Base-by-base conservation (phyloP, 2,329 filamentous ascomycete species). In the Cadophora luteo-olivacea region DNA sequence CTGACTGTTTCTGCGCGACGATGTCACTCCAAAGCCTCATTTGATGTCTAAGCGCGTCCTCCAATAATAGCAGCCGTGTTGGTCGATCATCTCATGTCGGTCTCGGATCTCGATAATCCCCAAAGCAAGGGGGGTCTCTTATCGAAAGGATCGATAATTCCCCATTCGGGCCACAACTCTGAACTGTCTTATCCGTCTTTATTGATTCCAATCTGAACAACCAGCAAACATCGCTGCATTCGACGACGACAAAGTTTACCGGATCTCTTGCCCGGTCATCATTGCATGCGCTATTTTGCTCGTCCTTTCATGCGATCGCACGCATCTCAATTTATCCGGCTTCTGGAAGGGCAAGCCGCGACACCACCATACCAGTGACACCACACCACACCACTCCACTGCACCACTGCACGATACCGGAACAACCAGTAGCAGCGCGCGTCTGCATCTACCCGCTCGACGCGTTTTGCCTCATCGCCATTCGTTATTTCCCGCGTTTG, bases 381-480 rank as follows among this genome's bases (percentile, higher is more conserved):
- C n/a, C n/a, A n/a, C n/a, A n/a, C n/a, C n/a, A n/a, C n/a, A n/a
- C n/a, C n/a, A n/a, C n/a, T n/a, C n/a, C 29, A 29, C 29, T 29
- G 29, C 29, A 29, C 29, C 51, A 29, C 51, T 19, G 29, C 52
- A 55, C 25, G 24, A n/a, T 19, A 29, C 52, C 29, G 52, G 25
- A 38, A 32, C 16, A 58, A 52, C 63, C 36, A 65, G 52, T 60
- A 48, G 38, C n/a, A 49, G 49, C 63, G 29, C 63, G 62, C 62
- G 25, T 65, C 62, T 55, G 62, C 62, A 64, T 29, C 62, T 65
- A 60, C 54, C 63, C 54, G 41, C 54, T 51, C 63, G 33, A 52
- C 52, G 61, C 52, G 55, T 54, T 57, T 61, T 57, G n/a, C 38
- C 51, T 24, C 48, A 22, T 57, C 45, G 25, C 65, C 33, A 67